Evolutionary conservation across 1,284 basidiomycete genomes (phyloP), one percentile per base, ranked within the genome.

Genomic region (Xerocomus minutiporus): DNA sequence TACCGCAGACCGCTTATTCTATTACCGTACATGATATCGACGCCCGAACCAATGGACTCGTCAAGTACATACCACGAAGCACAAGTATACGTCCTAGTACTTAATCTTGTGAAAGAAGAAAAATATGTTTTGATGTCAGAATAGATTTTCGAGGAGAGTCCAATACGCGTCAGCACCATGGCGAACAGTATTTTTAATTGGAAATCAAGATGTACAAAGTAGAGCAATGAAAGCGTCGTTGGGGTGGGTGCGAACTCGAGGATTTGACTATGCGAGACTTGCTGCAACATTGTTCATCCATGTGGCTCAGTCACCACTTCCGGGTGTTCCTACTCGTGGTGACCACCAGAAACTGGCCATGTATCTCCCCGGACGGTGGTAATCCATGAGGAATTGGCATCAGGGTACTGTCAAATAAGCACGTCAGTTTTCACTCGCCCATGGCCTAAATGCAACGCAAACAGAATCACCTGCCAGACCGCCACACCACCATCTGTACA

Each of bases 401-500:
- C 36, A 48, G 65, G 66, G 36, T 61, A 69, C 67, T 70, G 23
- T 43, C 36, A 5, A 34, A 46, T 5, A 23, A 67, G 20, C 51
- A 52, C 59, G 74, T 75, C 20, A 67, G 73, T 42, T 77, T 29
- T 23, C 8, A 4, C 13, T 17, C 15, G 34, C 34, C 13, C 4
- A 5, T 6, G 15, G 11, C 31, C 23, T 11, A 32, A 3, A 23
- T 15, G 12, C 23, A 36, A 36, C 17, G 25, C 26, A 29, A 31
- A 17, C 0, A 13, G 4, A 48, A 38, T 59, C 15, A 70, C 64
- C 62, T 70, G 49, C 74, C 74, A 79, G 15, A 63, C 64, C 72
- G 79, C 76, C 11, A 73, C 76, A 46, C 83, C 84, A 9, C 65
- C 84, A 58, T 72, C 80, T 80, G 55, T n/a, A 34, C 46, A 25